Base-by-base conservation (phyloP, 208 protist genomes). In the Acanthamoeba sp. region DNA sequence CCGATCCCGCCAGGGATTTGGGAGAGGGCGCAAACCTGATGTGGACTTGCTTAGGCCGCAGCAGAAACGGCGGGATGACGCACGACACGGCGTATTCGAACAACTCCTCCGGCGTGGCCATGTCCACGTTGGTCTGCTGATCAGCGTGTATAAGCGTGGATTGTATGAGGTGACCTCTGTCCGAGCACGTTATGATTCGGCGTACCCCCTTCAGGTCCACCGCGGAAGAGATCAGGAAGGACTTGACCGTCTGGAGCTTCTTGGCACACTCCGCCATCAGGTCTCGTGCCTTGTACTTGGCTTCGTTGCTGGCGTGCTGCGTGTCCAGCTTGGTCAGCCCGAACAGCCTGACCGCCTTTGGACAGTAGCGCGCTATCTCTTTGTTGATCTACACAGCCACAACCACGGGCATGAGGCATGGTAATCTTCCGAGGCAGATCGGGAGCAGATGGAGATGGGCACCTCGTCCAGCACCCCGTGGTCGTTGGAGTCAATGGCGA, bases 61-160 rank as follows among this genome's bases (percentile, higher is more conserved):
- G 76, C 18, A 85, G 76, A 29, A 59, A 85, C 1, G 76, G 42
- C 45, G 76, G 76, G n/a, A 85, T 20, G 76, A 85, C 76, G 38
- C 42, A 59, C 20, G 76, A 85, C 38, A 85, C 76, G 24, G 76
- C 76, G 32, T 59, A 85, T 0, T 57, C 27, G 7, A 85, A 85
- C 42, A 85, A 24, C 16, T 85, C 76, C 32, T 85, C 76, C 22
- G 76, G 42, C 27, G 76, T 85, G 27, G 22, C 76, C 76, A 57
- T 32, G 24, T 85, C 48, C 3, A 24, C 2, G 42, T 85, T 50
- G 22, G 14, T 52, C 73, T 84, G 38, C 5, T 18, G 20, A 62
- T 16, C 10, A 84, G 36, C 69, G 40, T 6, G 69, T 14, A 29
- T 34, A 22, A 36, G 36, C 4, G 34, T 40, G 34, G 18, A 80